Evolutionary conservation across 257 asterid species (phyloP).

Genomic region (Thymus quinquecostatus): DNA sequence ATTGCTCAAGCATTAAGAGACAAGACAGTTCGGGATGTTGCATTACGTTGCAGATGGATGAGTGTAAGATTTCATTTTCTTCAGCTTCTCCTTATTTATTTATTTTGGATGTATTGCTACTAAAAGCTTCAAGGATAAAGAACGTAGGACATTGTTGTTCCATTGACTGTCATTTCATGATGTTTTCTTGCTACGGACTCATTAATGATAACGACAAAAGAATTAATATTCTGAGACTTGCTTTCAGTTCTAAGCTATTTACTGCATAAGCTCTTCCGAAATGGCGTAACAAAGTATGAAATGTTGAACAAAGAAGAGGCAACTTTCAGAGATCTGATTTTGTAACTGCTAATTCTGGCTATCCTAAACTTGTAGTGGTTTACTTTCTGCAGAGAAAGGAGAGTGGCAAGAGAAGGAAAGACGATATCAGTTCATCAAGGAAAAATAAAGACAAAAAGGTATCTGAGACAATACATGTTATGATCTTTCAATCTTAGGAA

Average conservation of each 20-base stretch:
- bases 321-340: conserved; percentile 1
- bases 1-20: conserved; percentile 72
- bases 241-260: conserved; percentile 5
- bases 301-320: conserved; percentile 20
- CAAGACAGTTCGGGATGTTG: conserved; percentile 96
- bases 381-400: conserved; percentile 75
- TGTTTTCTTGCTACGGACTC: background rate
- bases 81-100: background rate
- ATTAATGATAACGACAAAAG: background rate
- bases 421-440: conserved; percentile 62
- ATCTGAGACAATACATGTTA: conserved; percentile 27
- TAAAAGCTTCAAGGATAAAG: conserved; percentile 24
- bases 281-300: background rate
- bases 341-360: conserved; percentile 29
- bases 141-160: conserved; percentile 5
- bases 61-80: conserved; percentile 54
- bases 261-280: background rate
- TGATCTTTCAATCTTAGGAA: conserved; percentile 25
- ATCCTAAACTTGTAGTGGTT: conserved; percentile 23
- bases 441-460: conserved; percentile 90
- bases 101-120: conserved; percentile 9
- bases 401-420: conserved; percentile 90
- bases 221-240: background rate
- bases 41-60: conserved; percentile 96
- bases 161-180: background rate